These are phyloP conservation scores for Apiospora saccharicola DNA, from an alignment of 2,329 filamentous ascomycete genomes.

Conservation along the genomic window DNA sequence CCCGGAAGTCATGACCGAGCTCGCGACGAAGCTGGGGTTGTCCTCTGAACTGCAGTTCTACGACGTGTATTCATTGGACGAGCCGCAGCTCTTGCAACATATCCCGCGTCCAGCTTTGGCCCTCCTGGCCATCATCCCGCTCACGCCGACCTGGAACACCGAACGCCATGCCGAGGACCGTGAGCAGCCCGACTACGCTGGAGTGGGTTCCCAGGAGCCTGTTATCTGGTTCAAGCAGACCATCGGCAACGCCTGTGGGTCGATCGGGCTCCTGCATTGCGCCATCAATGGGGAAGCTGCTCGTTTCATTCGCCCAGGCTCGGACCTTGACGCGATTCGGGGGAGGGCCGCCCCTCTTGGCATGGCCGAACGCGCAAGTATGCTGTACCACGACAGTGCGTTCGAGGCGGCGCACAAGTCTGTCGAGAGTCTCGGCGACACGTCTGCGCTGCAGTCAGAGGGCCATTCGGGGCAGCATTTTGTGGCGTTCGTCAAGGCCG, in stretches of 20 bases:
- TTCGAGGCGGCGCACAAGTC: conserved; percentile 77
- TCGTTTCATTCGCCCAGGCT: conserved; percentile 59
- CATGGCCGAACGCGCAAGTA: conserved; percentile 67
- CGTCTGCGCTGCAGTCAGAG: conserved; percentile 66
- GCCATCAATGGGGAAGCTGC: conserved; percentile 73
- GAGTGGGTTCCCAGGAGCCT: conserved; percentile 63
- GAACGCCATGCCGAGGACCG: conserved; percentile 48
- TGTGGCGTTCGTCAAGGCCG: conserved; percentile 78
- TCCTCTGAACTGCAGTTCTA: conserved; percentile 74
- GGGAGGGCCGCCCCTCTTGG: conserved; percentile 67
- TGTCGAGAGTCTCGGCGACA: conserved; percentile 74
- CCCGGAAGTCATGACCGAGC: conserved; percentile 77
- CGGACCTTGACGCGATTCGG: conserved; percentile 66
- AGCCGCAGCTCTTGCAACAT: conserved; percentile 76
- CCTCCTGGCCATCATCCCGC: conserved; percentile 81
- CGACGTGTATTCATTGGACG: conserved; percentile 83
- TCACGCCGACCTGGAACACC: conserved; percentile 51
- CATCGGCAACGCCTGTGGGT: conserved; percentile 82
- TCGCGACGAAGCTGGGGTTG: conserved; percentile 76
- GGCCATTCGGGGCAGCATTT: conserved; percentile 76
- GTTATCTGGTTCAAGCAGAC: conserved; percentile 88
- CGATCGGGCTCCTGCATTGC: conserved; percentile 79
- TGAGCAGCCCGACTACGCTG: conserved; percentile 30
- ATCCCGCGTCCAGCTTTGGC: conserved; percentile 80
- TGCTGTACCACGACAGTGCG: conserved; percentile 74